Base-by-base conservation (phyloP, 345 rosid species). In the Arabis hirsuta region DNA sequence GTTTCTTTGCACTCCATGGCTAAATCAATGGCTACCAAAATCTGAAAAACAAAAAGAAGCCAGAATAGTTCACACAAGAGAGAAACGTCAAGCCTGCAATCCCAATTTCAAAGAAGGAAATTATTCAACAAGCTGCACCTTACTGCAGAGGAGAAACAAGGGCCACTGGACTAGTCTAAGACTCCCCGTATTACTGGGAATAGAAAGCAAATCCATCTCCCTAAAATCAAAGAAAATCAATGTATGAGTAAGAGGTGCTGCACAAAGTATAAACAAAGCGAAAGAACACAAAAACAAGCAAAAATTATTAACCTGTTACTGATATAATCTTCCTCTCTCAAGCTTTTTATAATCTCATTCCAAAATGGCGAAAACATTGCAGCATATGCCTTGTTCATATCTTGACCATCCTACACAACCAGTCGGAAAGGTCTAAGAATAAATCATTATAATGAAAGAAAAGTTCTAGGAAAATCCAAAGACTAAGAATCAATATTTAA, bases 161-260 rank as follows among this genome's bases (percentile, higher is more conserved):
- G 99, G 99, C 99, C 99, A 95, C 70, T 95, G 99, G 54, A 91
- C 97, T 72, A 95, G 84, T 82, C 83, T 78, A 73, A 95, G 85
- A 74, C 90, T 91, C 72, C 99, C 99, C 47, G 76, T 88, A 80
- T 95, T 95, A 88, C 96, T 88, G 54, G 99, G 99, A 78, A 88
- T 81, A 48, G 80, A 87, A 76, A 91, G 99, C 68, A 95, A 86
- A 83, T 90, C 99, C 97, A 84, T 90, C 83, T 95, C 99, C 86
- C 99, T 95, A 42, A 36, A 56, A 57, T 29, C 55, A 44, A 39
- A 43, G 55, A 52, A 22, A 19, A 29, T 65, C 12, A 60, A 59
- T 43, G 55, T 51, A 62, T 63, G 45, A 73, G 42, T 31, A 52
- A 48, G 48, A 55, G 31, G n/a, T 11, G 39, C 62, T n/a, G 72